Evolutionary conservation across 2,329 filamentous ascomycete species (phyloP).

Genomic region (Colletotrichum noveboracense): DNA sequence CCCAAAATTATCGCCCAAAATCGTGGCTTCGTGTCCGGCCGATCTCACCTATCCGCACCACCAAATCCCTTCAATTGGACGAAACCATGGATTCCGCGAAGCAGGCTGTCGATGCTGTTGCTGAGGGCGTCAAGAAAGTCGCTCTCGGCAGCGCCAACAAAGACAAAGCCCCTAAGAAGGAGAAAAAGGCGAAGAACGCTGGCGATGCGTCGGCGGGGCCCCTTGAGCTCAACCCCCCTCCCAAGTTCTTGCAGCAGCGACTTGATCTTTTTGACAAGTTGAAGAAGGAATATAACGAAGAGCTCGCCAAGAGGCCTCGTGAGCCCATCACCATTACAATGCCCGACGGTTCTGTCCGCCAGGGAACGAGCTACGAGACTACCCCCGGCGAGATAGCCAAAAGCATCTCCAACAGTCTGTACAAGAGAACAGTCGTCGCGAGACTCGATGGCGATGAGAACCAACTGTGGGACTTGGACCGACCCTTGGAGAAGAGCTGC

Average conservation of each 20-base stretch:
- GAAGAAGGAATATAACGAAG: slow-evolving; percentile 82
- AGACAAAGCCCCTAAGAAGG: slow-evolving; percentile 56
- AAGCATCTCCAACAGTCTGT: slow-evolving; percentile 83
- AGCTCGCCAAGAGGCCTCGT: slow-evolving; percentile 72
- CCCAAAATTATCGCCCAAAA: slow-evolving; percentile 8
- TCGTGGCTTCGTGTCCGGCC: not conserved
- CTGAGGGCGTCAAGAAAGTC: slow-evolving; percentile 66
- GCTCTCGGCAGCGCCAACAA: slow-evolving; percentile 53
- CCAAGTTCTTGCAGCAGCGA: slow-evolving; percentile 82
- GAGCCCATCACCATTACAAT: slow-evolving; percentile 78
- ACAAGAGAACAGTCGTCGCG: slow-evolving; percentile 86
- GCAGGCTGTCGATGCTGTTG: slow-evolving; percentile 51
- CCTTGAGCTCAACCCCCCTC: slow-evolving; percentile 58
- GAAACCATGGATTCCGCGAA: slow-evolving; percentile 53
- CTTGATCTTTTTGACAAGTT: slow-evolving; percentile 88
- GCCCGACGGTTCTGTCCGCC: slow-evolving; percentile 71
- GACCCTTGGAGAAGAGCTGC: slow-evolving; percentile 88
- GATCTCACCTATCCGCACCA: not conserved
- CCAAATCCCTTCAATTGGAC: slow-evolving; percentile 3
- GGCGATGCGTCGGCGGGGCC: slow-evolving; percentile 42
- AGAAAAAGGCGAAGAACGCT: slow-evolving; percentile 47
- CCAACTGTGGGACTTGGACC: slow-evolving; percentile 89
- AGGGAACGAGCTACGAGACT: slow-evolving; percentile 89
- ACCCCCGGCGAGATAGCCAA: slow-evolving; percentile 81
- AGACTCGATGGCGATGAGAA: slow-evolving; percentile 74